Evolutionary conservation across 2,329 filamentous ascomycete genomes (phyloP).

Genomic region (Venturia oleaginea): DNA sequence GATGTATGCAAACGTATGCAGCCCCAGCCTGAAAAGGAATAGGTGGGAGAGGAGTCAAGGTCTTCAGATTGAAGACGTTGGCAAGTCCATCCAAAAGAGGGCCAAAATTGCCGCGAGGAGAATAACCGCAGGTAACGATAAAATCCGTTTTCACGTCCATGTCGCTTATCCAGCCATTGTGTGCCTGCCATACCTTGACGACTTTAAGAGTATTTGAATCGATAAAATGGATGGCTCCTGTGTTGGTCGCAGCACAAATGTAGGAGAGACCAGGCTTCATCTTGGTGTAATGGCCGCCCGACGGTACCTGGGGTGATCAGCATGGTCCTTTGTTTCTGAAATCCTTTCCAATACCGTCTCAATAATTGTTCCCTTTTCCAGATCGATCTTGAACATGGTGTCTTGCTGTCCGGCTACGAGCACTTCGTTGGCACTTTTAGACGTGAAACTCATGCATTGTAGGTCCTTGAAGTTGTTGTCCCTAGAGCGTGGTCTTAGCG

Average conservation of each 20-base stretch:
- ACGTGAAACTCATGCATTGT: constrained; percentile 91
- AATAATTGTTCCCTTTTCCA: constrained; percentile 43
- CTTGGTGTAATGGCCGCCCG: constrained; percentile 72
- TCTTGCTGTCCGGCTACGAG: constrained; percentile 81
- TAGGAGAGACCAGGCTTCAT: constrained; percentile 82
- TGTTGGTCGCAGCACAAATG: constrained; percentile 83
- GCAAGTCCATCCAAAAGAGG: constrained; percentile 87
- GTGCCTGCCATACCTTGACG: constrained; percentile 82
- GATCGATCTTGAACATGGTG: constrained; percentile 68
- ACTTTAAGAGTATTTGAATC: constrained; percentile 70
- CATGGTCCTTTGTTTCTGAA: constrained; percentile 21
- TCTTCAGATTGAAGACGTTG: constrained; percentile 93
- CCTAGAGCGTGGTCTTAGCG: constrained; percentile 30
- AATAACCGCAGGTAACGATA: constrained; percentile 90
- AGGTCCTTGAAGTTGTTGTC: constrained; percentile 74
- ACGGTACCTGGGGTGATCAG: constrained; percentile 46
- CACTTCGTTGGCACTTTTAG: constrained; percentile 72
- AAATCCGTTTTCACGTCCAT: constrained; percentile 97
- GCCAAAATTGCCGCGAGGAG: constrained; percentile 66
- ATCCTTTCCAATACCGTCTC: constrained; percentile 28
- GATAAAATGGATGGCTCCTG: constrained; percentile 75
- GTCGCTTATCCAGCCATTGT: constrained; percentile 81
- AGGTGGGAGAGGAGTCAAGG: constrained; percentile 74
- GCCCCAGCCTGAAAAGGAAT: constrained; percentile 89
- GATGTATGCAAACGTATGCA: constrained; percentile 93